Conservation (phyloP, 1,284 basidiomycete genomes). For the Austroboletus novae-zelandiae region DNA sequence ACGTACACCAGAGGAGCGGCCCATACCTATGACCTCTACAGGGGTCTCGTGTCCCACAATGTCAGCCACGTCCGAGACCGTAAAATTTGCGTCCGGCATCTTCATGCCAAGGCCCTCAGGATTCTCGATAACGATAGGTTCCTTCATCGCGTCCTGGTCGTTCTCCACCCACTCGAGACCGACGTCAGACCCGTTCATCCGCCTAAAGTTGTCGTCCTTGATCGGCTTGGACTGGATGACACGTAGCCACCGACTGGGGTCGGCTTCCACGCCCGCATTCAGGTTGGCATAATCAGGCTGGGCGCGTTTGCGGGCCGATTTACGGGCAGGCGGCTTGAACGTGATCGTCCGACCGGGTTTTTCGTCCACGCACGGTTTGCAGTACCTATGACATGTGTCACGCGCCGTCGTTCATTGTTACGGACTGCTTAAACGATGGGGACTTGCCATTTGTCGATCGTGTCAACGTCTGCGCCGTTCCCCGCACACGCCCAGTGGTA, state of each 20-base stretch:
- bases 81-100: conserved; percentile 71
- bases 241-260: conserved; percentile 64
- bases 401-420: conserved; percentile 11
- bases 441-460: conserved; percentile 57
- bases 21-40: conserved; percentile 86
- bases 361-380: conserved; percentile 55
- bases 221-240: conserved; percentile 66
- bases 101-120: conserved; percentile 81
- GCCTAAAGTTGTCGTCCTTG: conserved; percentile 58
- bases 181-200: conserved; percentile 66
- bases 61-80: conserved; percentile 77
- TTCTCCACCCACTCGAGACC: conserved; percentile 68
- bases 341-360: conserved; percentile 67
- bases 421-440: conserved; percentile 14
- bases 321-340: conserved; percentile 71
- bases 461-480: conserved; percentile 58
- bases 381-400: conserved; percentile 55
- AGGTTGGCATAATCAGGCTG: conserved; percentile 76
- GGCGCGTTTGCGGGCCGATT: conserved; percentile 69
- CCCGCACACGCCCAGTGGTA: conserved; percentile 82
- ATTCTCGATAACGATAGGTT: conserved; percentile 74
- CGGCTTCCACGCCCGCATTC: conserved; percentile 58
- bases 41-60: conserved; percentile 75
- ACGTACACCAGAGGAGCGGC: neutral
- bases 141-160: conserved; percentile 67